phyloP scores from a whole-genome alignment of 2,329 filamentous ascomycete species.

The Xylariaceae sp. region DNA sequence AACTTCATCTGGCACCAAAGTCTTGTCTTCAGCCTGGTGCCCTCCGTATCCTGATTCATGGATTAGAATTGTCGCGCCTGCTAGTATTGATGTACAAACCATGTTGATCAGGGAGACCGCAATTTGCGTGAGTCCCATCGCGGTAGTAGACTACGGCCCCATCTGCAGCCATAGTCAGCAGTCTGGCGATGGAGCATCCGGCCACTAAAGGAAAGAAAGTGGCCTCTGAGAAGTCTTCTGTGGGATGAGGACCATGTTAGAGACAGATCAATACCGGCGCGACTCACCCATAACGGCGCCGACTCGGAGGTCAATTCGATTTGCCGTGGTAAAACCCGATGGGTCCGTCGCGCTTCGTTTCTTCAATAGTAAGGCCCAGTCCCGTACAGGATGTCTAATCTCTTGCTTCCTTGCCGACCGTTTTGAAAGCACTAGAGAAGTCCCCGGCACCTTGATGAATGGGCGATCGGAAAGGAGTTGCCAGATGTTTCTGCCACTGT shows the following conservation, averaged over 20 bases:
- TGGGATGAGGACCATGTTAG: too few relatives aligned
- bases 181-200: neutral
- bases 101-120: constrained; percentile 31
- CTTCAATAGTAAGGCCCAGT: constrained; percentile 35
- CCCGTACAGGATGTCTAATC: constrained; percentile 12
- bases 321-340: constrained; percentile 37
- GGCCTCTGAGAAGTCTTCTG: too few relatives aligned
- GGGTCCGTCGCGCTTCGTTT: constrained; percentile 23
- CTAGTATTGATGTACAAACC: too few relatives aligned
- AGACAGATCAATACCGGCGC: too few relatives aligned
- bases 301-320: constrained; percentile 43
- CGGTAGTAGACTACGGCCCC: constrained; percentile 44
- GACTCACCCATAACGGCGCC: constrained; percentile 36
- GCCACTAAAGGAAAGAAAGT: too few relatives aligned
- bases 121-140: constrained; percentile 42
- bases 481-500: constrained; percentile 34
- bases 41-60: constrained; percentile 26
- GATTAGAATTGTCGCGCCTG: too few relatives aligned
- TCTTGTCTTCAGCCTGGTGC: constrained; percentile 29
- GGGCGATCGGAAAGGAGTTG: constrained; percentile 29
- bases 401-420: constrained; percentile 26
- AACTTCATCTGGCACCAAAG: constrained; percentile 20
- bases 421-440: constrained; percentile 38
- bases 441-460: constrained; percentile 39
- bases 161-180: constrained; percentile 18